phyloP scores from a whole-genome alignment of 768 basidiomycete genomes.

The Cystobasidium onofrii region DNA sequence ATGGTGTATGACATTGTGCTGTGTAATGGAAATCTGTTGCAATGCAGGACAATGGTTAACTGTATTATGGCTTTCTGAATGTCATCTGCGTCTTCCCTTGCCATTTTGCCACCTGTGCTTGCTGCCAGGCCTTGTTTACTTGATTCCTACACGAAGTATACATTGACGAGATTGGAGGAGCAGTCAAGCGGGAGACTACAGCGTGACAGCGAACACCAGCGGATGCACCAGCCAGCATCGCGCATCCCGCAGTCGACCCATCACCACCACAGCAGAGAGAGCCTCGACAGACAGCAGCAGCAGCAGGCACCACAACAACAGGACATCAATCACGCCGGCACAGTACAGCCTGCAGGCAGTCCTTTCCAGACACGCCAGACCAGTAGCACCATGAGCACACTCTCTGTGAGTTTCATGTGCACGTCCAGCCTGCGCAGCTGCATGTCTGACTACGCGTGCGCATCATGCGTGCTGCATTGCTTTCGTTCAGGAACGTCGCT shows the following conservation, averaged over 20 bases:
- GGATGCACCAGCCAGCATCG: slow-evolving; percentile 8
- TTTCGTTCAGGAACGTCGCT: neutral
- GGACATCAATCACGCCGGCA: neutral
- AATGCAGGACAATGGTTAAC: neutral
- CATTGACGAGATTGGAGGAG: neutral
- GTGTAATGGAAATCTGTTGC: neutral
- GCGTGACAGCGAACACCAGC: neutral
- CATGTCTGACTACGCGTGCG: neutral
- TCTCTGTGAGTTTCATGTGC: neutral
- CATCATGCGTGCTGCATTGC: neutral
- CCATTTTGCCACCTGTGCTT: neutral
- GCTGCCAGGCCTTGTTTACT: neutral
- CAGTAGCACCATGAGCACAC: neutral
- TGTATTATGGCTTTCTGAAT: neutral
- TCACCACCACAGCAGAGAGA: slow-evolving; percentile 11
- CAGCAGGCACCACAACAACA: neutral
- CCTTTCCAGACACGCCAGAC: neutral
- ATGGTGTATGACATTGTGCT: neutral
- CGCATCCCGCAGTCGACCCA: slow-evolving; percentile 4
- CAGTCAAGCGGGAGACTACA: neutral
- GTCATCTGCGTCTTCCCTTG: neutral
- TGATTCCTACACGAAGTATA: neutral
- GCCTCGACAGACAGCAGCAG: neutral
- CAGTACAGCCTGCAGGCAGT: neutral
- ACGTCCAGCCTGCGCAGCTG: no score